A percentile compares a stretch with the other conserved stretches of the same genome.
Evolutionary conservation across 1,284 basidiomycete genomes (phyloP).

Genomic region (Malassezia nana): DNA sequence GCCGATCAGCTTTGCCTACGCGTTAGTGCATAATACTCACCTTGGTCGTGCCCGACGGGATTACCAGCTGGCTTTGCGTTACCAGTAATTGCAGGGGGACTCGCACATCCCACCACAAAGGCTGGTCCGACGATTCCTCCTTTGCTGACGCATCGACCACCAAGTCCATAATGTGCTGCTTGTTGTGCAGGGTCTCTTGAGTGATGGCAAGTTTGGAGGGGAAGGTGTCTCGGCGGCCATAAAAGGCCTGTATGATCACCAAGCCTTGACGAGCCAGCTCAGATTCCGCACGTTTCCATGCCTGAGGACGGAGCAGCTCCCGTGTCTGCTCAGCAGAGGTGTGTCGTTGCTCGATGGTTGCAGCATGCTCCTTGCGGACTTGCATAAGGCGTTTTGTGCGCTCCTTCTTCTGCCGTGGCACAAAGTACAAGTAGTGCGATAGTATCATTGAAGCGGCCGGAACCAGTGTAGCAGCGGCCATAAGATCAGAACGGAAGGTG

Average conservation of each 20-base stretch:
- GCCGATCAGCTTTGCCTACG: slow-evolving; percentile 60
- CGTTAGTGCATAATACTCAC: slow-evolving; percentile 24
- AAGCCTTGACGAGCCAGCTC: slow-evolving; percentile 54
- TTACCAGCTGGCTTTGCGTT: slow-evolving; percentile 64
- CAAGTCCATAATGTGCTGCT: not conserved
- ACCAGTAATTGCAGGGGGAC: slow-evolving; percentile 73
- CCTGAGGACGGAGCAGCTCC: slow-evolving; percentile 50
- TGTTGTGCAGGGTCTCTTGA: not conserved
- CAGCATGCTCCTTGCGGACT: slow-evolving; percentile 57
- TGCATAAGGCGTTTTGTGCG: slow-evolving; percentile 50
- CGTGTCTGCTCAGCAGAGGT: slow-evolving; percentile 57
- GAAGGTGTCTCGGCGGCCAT: slow-evolving; percentile 46
- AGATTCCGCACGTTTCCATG: slow-evolving; percentile 46
- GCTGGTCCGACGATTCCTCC: slow-evolving; percentile 4
- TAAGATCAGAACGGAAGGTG: slow-evolving; percentile 52
- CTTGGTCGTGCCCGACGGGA: slow-evolving; percentile 62
- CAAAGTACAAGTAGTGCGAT: slow-evolving; percentile 56
- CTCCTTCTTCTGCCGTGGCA: slow-evolving; percentile 54
- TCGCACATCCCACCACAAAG: slow-evolving; percentile 62
- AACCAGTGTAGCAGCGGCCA: slow-evolving; percentile 53
- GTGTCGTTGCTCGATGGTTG: slow-evolving; percentile 56
- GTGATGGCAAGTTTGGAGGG: slow-evolving; percentile 10
- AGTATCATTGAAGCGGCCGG: slow-evolving; percentile 55
- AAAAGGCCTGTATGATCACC: slow-evolving; percentile 62
- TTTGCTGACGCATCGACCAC: not conserved